Conservation (phyloP, 1,284 basidiomycete species). For the Papiliotrema nemorosa region DNA sequence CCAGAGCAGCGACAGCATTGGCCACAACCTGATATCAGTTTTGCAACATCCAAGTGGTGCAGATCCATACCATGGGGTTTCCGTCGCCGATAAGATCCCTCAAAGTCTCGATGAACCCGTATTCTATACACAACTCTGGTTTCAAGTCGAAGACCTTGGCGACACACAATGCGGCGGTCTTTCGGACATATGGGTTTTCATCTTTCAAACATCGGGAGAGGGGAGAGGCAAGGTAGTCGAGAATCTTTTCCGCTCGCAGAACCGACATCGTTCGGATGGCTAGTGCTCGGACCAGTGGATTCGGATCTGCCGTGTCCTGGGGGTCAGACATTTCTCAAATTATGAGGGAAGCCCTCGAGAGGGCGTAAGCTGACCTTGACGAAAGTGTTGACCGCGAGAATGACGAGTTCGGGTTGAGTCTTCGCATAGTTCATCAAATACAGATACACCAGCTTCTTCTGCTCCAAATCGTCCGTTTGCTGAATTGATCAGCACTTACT, state of each 20-base stretch:
- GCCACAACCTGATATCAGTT: conserved; percentile 67
- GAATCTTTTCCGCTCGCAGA: conserved; percentile 95
- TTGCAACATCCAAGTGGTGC: neutral
- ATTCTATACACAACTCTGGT: conserved; percentile 89
- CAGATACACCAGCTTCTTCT: conserved; percentile 76
- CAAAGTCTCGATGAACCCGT: conserved; percentile 86
- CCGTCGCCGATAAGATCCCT: conserved; percentile 68
- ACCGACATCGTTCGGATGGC: conserved; percentile 98
- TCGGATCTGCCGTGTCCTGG: conserved; percentile 91
- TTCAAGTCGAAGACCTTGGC: conserved; percentile 97
- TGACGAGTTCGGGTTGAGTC: conserved; percentile 95
- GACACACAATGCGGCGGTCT: conserved; percentile 91
- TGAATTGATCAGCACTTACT: conserved; percentile 10
- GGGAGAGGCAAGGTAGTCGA: conserved; percentile 94
- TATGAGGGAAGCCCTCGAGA: neutral
- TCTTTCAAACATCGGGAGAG: conserved; percentile 85
- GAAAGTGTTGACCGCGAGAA: conserved; percentile 97
- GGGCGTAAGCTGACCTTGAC: conserved; percentile 58
- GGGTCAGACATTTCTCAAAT: neutral
- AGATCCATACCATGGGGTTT: conserved; percentile 84
- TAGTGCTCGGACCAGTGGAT: conserved; percentile 91
- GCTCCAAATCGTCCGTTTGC: conserved; percentile 53
- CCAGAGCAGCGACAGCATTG: conserved; percentile 94
- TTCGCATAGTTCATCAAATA: conserved; percentile 99
- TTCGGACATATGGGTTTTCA: conserved; percentile 96